These are phyloP conservation scores for Striga hermonthica DNA, from an alignment of 305 asterid genomes.

Conservation along the genomic window DNA sequence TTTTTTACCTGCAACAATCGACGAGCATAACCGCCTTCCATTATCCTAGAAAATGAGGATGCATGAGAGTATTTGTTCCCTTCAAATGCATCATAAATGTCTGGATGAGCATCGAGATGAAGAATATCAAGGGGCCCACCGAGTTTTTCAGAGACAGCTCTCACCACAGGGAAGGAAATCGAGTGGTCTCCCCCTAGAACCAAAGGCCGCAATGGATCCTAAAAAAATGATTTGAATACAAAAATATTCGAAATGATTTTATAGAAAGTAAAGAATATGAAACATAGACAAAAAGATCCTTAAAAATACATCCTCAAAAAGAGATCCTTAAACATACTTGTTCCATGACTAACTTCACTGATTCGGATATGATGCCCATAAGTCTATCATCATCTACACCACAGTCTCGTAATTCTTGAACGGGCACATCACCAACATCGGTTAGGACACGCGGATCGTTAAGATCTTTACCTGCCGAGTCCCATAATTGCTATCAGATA, in stretches of 20 bases:
- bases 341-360: slow-evolving; percentile 94
- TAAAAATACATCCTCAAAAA: no score
- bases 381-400: slow-evolving; percentile 88
- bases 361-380: slow-evolving; percentile 78
- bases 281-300: background rate
- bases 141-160: slow-evolving; percentile 98
- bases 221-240: background rate
- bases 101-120: slow-evolving; percentile 99
- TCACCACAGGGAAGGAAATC: slow-evolving; percentile 84
- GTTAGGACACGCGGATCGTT: slow-evolving; percentile 83
- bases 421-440: slow-evolving; percentile 97
- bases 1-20: slow-evolving; percentile 73
- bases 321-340: slow-evolving; percentile 48
- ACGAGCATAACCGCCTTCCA: slow-evolving; percentile 99
- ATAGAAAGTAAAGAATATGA: background rate
- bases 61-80: slow-evolving; percentile 97
- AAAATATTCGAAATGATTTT: background rate
- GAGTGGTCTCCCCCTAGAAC: slow-evolving; percentile 99
- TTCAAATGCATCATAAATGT: slow-evolving; percentile 84
- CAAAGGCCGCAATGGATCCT: slow-evolving; percentile 83
- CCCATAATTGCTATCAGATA: slow-evolving; percentile 21
- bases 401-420: slow-evolving; percentile 90
- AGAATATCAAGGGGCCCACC: slow-evolving; percentile 96
- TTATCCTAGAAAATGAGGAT: slow-evolving; percentile 90
- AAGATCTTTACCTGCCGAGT: slow-evolving; percentile 69